phyloP scores from a whole-genome alignment of 2,329 filamentous ascomycete genomes.

The Rhynchosporium secalis region DNA sequence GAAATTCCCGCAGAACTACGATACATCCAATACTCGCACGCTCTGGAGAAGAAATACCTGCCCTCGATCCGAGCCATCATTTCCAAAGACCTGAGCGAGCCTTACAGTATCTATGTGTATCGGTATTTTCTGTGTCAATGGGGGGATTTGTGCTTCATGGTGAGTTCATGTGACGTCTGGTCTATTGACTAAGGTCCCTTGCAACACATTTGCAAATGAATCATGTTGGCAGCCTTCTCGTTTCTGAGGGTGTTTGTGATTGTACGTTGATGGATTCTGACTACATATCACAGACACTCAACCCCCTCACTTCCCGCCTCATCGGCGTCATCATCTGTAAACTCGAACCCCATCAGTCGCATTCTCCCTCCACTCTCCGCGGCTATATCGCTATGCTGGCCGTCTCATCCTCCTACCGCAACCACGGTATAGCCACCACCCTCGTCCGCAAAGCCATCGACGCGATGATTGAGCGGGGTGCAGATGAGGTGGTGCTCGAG shows the following conservation, averaged over 20 bases:
- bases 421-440: constrained; percentile 82
- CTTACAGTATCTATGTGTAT: constrained; percentile 99
- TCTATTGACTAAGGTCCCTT: not conserved
- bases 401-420: constrained; percentile 77
- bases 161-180: constrained; percentile 42
- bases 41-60: constrained; percentile 65
- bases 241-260: too few relatives aligned
- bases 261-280: too few relatives aligned
- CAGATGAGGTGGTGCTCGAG: constrained; percentile 93
- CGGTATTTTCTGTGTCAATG: constrained; percentile 98
- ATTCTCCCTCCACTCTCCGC: constrained; percentile 70
- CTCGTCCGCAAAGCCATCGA: constrained; percentile 90
- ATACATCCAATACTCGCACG: constrained; percentile 64
- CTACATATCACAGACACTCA: constrained; percentile 50
- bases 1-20: constrained; percentile 49
- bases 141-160: constrained; percentile 96
- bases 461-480: constrained; percentile 78
- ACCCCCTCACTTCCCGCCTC: constrained; percentile 62
- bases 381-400: constrained; percentile 99
- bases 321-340: constrained; percentile 94
- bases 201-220: not conserved
- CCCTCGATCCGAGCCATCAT: constrained; percentile 89
- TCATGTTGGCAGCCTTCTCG: not conserved
- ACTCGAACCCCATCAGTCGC: constrained; percentile 83
- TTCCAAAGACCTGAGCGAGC: constrained; percentile 93